Evolutionary conservation across 2,329 filamentous ascomycete species (phyloP), one percentile per base, ranked within the genome.

Genomic region (Ceratocystis variospora): DNA sequence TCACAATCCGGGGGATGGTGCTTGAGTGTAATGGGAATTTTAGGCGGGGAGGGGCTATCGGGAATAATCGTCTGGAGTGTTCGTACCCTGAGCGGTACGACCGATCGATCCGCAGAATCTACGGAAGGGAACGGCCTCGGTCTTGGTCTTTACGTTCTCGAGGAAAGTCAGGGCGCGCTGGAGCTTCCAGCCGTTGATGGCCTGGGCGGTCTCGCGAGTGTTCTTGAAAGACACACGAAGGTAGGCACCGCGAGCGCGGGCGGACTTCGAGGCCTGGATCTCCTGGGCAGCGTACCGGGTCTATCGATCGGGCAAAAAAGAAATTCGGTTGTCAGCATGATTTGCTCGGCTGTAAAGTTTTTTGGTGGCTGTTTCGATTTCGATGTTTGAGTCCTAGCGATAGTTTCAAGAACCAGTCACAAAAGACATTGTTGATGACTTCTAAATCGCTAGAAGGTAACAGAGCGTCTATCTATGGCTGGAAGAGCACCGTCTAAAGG

Each of bases 221-320:
- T 99, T 99, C 88, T 99, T 99, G 90, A 96, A 99, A 75, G 90
- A 96, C 75, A 97, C 93, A 79, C 94, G 91, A 76, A 99, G 89
- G 86, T 97, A 99, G 79, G 92, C 91, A 81, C 95, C 94, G 81
- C 94, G 92, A 78, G 93, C 89, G 83, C 93, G 90, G 80, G 94
- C 94, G 82, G 90, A 96, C 86, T 96, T 96, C 74, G 87, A 84
- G 79, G 87, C 81, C 75, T 88, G 83, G 78, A 95, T 93, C 79
- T 91, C 85, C 77, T 87, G 89, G 78, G 89, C 89, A 81, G 90
- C 90, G 91, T 96, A 96, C 81, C 92, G 90, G 84, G 96, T 90
- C 91, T 95, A 76, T 62, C 55, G 68, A 55, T 63, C 45, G 62
- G 25, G 55, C 31, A 44, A 37, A 63, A 63, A 64, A n/a, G n/a